These are phyloP conservation scores for Mortierella alpina DNA, from an alignment of 192 early-diverging fungal genomes.

Conservation along the genomic window DNA sequence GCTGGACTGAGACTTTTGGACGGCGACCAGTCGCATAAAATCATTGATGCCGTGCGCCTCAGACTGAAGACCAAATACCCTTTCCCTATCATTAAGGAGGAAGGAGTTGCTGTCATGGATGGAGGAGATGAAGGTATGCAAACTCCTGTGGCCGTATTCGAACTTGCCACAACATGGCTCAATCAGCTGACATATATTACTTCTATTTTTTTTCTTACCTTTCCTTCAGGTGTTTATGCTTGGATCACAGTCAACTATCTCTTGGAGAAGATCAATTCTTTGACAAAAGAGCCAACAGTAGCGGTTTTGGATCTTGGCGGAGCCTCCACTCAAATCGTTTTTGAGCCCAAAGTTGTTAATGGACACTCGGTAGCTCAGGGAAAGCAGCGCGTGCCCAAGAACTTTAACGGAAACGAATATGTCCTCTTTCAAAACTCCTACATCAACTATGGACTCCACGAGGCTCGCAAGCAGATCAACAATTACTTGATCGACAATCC, in stretches of 20 bases:
- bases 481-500: slow-evolving; percentile 53
- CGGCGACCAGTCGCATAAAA: slow-evolving; percentile 72
- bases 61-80: slow-evolving; percentile 81
- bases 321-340: slow-evolving; percentile 97
- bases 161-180: neutral
- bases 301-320: slow-evolving; percentile 97
- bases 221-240: slow-evolving; percentile 81
- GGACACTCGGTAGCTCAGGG: slow-evolving; percentile 65
- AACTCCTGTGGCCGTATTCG: neutral
- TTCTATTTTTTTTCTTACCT: slow-evolving; percentile 1
- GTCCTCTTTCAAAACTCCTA: slow-evolving; percentile 96
- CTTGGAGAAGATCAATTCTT: slow-evolving; percentile 70
- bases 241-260: slow-evolving; percentile 99
- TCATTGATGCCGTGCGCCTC: slow-evolving; percentile 77
- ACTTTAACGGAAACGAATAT: slow-evolving; percentile 79
- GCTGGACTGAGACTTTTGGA: slow-evolving; percentile 91
- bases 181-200: neutral
- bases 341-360: slow-evolving; percentile 76
- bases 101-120: slow-evolving; percentile 92
- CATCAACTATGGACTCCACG: slow-evolving; percentile 90
- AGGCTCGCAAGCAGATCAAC: slow-evolving; percentile 84
- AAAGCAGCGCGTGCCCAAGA: slow-evolving; percentile 78
- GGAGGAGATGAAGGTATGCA: slow-evolving; percentile 90
- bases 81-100: slow-evolving; percentile 77
- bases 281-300: slow-evolving; percentile 69